Evolutionary conservation across 2,329 filamentous ascomycete species (phyloP).

Genomic region (Truncatella angustata): DNA sequence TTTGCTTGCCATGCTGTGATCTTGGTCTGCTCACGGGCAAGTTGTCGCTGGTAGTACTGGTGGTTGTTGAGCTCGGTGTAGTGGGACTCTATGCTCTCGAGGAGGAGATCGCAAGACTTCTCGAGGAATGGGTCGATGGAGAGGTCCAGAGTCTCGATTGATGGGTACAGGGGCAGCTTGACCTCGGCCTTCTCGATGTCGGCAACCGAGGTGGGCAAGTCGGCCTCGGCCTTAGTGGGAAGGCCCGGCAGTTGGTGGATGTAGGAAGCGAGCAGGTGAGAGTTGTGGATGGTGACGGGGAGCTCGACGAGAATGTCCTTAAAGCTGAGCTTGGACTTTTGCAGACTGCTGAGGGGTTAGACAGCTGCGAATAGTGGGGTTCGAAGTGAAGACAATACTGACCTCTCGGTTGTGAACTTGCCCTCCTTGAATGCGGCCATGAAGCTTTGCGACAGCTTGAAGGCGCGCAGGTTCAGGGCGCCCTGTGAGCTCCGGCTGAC

Average conservation of each 20-base stretch:
- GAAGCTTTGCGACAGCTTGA: constrained; percentile 83
- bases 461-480: constrained; percentile 83
- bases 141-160: constrained; percentile 85
- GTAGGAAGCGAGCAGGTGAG: constrained; percentile 91
- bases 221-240: constrained; percentile 63
- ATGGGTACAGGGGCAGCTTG: constrained; percentile 72
- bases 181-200: constrained; percentile 69
- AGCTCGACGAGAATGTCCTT: constrained; percentile 92
- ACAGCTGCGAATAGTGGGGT: not conserved
- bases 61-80: constrained; percentile 99
- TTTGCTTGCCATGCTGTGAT: constrained; percentile 96
- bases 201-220: constrained; percentile 75
- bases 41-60: constrained; percentile 90
- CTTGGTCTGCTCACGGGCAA: constrained; percentile 92
- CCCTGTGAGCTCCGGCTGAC: constrained; percentile 94
- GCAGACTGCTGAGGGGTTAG: constrained; percentile 59
- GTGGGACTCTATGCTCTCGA: constrained; percentile 96
- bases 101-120: constrained; percentile 94
- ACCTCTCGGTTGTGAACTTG: constrained; percentile 97
- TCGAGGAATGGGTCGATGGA: constrained; percentile 97
- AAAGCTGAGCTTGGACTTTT: constrained; percentile 91
- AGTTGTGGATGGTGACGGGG: constrained; percentile 90
- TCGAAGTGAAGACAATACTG: constrained; percentile 33
- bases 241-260: constrained; percentile 83
- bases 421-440: constrained; percentile 92